Percentiles rank a stretch among this genome's conserved stretches.
Conservation (phyloP, 345 rosid genomes). For the Gossypium raimondii region DNA sequence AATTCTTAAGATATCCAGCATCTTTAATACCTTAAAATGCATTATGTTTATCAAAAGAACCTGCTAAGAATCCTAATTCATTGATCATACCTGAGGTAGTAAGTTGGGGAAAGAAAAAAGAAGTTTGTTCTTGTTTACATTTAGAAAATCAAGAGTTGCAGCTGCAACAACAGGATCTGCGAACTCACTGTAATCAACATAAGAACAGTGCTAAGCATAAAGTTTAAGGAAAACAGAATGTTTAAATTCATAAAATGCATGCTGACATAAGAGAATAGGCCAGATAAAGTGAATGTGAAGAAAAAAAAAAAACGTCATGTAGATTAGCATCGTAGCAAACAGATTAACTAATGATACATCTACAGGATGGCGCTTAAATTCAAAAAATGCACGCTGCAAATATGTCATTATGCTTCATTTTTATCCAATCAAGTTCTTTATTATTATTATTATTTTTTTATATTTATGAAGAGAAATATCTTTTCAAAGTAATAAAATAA, state of each 20-base stretch:
- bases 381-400: neutral
- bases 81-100: slow-evolving; percentile 76
- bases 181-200: slow-evolving; percentile 73
- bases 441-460: too few species aligned
- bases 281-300: neutral
- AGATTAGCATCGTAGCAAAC: neutral
- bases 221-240: slow-evolving; percentile 12
- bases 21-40: neutral
- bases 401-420: neutral
- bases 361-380: neutral
- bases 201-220: slow-evolving; percentile 23
- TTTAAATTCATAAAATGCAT: neutral
- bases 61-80: slow-evolving; percentile 5
- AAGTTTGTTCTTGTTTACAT: slow-evolving; percentile 61
- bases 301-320: neutral
- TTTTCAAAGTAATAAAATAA: neutral
- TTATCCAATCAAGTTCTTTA: neutral
- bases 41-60: neutral
- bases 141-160: slow-evolving; percentile 83
- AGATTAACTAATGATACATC: neutral
- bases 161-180: slow-evolving; percentile 88
- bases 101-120: slow-evolving; percentile 60
- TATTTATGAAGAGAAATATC: neutral
- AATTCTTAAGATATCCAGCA: neutral
- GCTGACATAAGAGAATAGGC: slow-evolving; percentile 1